phyloP scores from a whole-genome alignment of 106 monocot species.

The Alisma plantagoaquatica region DNA sequence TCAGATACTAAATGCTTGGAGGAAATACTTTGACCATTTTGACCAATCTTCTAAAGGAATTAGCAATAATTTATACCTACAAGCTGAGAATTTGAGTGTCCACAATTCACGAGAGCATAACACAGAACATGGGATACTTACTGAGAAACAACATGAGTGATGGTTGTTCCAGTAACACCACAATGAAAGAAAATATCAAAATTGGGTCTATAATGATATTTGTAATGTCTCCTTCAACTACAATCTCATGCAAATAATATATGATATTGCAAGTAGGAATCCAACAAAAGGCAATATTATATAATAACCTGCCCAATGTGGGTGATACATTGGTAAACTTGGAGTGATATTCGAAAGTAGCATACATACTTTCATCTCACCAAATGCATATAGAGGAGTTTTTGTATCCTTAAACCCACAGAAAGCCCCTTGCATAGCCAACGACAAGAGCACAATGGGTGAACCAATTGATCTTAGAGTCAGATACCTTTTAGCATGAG shows the following conservation, averaged over 20 bases:
- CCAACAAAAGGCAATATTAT: no score
- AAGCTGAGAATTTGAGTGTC: conserved; percentile 4
- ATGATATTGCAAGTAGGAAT: no score
- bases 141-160: conserved; percentile 94
- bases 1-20: conserved; percentile 50
- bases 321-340: no score
- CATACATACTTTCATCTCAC: no score
- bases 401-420: conserved; percentile 29
- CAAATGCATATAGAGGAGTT: conserved; percentile 22
- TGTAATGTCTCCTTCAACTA: conserved; percentile 68
- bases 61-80: conserved; percentile 61
- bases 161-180: conserved; percentile 81
- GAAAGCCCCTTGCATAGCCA: conserved; percentile 29
- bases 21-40: conserved; percentile 54
- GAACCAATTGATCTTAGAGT: conserved; percentile 17
- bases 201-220: conserved; percentile 89
- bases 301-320: no score
- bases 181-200: conserved; percentile 61
- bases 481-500: conserved; percentile 11
- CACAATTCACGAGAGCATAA: neutral
- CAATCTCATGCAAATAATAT: no score
- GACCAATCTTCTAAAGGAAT: conserved; percentile 46
- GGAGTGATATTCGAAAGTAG: no score
- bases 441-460: conserved; percentile 21
- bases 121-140: conserved; percentile 16